phyloP scores from a whole-genome alignment of 176 grass and related monocot genomes.

The Typha latifolia region DNA sequence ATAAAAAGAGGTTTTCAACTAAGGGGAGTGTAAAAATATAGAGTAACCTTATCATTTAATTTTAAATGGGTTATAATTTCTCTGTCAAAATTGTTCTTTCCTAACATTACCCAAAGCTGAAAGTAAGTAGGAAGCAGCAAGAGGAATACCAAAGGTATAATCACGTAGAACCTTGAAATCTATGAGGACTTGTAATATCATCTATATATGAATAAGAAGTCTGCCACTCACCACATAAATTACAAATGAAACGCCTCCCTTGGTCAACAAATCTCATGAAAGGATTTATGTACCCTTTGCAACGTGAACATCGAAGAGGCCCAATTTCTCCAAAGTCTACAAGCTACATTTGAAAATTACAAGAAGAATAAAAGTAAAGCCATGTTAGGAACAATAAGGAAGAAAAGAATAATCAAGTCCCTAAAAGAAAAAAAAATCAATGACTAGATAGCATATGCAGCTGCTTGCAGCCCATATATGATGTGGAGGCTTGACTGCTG shows the following conservation, averaged over 20 bases:
- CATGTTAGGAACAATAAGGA: conserved; percentile 15
- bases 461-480: too few relatives aligned
- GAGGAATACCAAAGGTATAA: not conserved
- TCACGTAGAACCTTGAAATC: not conserved
- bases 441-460: not conserved
- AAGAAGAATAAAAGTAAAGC: conserved; percentile 9
- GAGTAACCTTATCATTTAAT: too few relatives aligned
- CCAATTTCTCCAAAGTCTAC: conserved; percentile 89
- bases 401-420: not conserved
- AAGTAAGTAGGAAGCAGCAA: not conserved
- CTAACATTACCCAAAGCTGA: too few relatives aligned
- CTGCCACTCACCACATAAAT: conserved; percentile 58
- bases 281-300: conserved; percentile 89
- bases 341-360: conserved; percentile 39
- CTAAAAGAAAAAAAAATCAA: not conserved
- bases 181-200: not conserved
- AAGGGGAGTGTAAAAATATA: too few relatives aligned
- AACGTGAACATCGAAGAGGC: conserved; percentile 75
- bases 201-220: conserved; percentile 11
- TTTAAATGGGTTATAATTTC: too few relatives aligned
- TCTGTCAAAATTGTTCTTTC: too few relatives aligned
- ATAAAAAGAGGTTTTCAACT: too few relatives aligned
- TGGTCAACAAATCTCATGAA: conserved; percentile 92
- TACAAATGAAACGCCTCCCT: conserved; percentile 70
- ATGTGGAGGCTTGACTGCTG: too few relatives aligned